Evolutionary conservation across 1,284 basidiomycete genomes (phyloP).

Genomic region (Fomitopsis betulina): DNA sequence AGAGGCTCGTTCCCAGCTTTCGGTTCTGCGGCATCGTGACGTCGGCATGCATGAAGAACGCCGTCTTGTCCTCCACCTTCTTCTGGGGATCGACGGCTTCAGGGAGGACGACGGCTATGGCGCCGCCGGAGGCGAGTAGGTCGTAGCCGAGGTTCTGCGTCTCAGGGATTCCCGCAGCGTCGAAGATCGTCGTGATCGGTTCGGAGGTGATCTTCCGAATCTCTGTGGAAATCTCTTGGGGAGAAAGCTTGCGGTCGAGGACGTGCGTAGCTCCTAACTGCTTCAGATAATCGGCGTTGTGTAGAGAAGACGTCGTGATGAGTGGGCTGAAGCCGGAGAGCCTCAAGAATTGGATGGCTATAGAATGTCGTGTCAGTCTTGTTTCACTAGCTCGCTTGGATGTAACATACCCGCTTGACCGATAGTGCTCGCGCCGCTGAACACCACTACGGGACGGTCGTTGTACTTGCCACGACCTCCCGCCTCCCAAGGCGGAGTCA

Average conservation of each 20-base stretch:
- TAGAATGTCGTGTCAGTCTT: background rate
- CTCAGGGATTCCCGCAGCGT: conserved; percentile 21
- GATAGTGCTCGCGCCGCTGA: conserved; percentile 32
- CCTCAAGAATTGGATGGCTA: conserved; percentile 30
- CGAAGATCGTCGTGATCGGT: conserved; percentile 23
- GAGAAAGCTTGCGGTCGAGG: conserved; percentile 25
- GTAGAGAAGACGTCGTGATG: conserved; percentile 31
- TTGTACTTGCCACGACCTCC: conserved; percentile 24
- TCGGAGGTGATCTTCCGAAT: conserved; percentile 14
- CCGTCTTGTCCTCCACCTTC: conserved; percentile 10
- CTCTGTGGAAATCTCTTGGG: conserved; percentile 12
- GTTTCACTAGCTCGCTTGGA: background rate
- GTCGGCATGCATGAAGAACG: conserved; percentile 8
- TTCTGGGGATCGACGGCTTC: conserved; percentile 4
- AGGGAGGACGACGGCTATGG: conserved; percentile 11
- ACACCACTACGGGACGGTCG: conserved; percentile 27
- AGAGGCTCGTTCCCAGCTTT: conserved; percentile 9
- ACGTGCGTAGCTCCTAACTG: conserved; percentile 33
- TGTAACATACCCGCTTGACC: conserved; percentile 26
- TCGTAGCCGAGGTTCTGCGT: conserved; percentile 18
- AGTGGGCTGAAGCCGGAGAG: conserved; percentile 32
- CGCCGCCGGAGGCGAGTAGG: conserved; percentile 16
- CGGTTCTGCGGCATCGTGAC: conserved; percentile 8
- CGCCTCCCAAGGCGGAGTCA: conserved; percentile 17
- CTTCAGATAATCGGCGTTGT: conserved; percentile 28